A percentile compares a stretch with the other conserved stretches of the same genome.
Evolutionary conservation across 768 basidiomycete species (phyloP).

Genomic region (Agaricus sinodeliciosus): DNA sequence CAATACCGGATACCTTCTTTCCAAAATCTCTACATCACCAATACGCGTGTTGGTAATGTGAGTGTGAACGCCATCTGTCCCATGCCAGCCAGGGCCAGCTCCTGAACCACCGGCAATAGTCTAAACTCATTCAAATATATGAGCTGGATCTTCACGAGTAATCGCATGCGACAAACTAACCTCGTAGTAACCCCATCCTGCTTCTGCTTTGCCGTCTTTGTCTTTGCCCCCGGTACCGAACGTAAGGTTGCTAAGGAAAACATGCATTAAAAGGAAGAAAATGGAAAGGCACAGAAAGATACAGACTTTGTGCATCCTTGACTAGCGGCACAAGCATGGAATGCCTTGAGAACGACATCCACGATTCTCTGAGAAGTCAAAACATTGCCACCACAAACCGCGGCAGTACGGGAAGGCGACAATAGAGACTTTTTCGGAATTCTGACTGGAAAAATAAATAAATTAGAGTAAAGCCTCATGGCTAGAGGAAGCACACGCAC

Average conservation of each 20-base stretch:
- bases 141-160: neutral
- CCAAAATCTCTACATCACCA: constrained; percentile 90
- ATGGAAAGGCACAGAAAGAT: neutral
- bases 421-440: constrained; percentile 78
- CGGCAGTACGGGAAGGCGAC: constrained; percentile 78
- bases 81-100: constrained; percentile 85
- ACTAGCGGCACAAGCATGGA: constrained; percentile 85
- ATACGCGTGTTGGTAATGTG: constrained; percentile 93
- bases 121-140: constrained; percentile 27
- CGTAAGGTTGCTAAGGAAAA: constrained; percentile 62
- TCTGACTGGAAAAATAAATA: constrained; percentile 38
- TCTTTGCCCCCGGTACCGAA: constrained; percentile 89
- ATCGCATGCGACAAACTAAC: constrained; percentile 23
- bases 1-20: constrained; percentile 90
- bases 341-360: constrained; percentile 89
- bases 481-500: constrained; percentile 30
- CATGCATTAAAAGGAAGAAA: constrained; percentile 9
- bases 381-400: constrained; percentile 92
- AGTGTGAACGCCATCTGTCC: constrained; percentile 89
- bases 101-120: constrained; percentile 94
- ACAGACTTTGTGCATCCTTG: constrained; percentile 90
- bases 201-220: constrained; percentile 62
- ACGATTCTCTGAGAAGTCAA: constrained; percentile 90
- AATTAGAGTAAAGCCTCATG: neutral
- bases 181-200: constrained; percentile 91